Evolutionary conservation across 1,139 yeast species (phyloP).

Genomic region (Trichomonascaceae sp.): DNA sequence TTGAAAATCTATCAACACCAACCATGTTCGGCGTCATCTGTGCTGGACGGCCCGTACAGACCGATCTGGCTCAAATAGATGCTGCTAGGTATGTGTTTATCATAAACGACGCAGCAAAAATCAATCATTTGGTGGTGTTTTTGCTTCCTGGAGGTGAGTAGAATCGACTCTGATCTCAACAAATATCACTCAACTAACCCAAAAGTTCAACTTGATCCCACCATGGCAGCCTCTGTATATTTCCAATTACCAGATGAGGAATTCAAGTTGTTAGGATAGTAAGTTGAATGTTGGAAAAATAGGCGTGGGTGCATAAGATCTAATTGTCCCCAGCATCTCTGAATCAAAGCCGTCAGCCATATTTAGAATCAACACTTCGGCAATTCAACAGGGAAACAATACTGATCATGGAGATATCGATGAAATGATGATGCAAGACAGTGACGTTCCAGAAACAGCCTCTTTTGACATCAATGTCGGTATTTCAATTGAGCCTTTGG

Average conservation of each 20-base stretch:
- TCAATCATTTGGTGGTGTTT: slow-evolving; percentile 71
- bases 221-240: slow-evolving; percentile 76
- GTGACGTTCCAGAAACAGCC: slow-evolving; percentile 10
- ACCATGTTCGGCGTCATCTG: slow-evolving; percentile 43
- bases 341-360: slow-evolving; percentile 84
- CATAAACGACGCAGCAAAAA: slow-evolving; percentile 54
- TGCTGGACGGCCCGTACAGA: slow-evolving; percentile 39
- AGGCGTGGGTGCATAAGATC: not conserved
- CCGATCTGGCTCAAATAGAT: slow-evolving; percentile 50
- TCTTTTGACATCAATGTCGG: slow-evolving; percentile 57
- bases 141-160: slow-evolving; percentile 60
- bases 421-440: slow-evolving; percentile 32
- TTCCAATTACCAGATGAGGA: slow-evolving; percentile 78
- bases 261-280: slow-evolving; percentile 67
- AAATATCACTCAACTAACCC: slow-evolving; percentile 20
- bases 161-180: not conserved
- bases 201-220: slow-evolving; percentile 55
- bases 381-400: slow-evolving; percentile 20
- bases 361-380: slow-evolving; percentile 58
- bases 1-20: not conserved
- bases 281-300: slow-evolving; percentile 13
- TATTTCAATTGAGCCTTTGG: slow-evolving; percentile 75
- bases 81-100: slow-evolving; percentile 55
- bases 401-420: slow-evolving; percentile 31
- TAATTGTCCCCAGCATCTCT: slow-evolving; percentile 43